Conservation (phyloP, 2,329 filamentous ascomycete species). For the Coleophoma eucalyptorum region DNA sequence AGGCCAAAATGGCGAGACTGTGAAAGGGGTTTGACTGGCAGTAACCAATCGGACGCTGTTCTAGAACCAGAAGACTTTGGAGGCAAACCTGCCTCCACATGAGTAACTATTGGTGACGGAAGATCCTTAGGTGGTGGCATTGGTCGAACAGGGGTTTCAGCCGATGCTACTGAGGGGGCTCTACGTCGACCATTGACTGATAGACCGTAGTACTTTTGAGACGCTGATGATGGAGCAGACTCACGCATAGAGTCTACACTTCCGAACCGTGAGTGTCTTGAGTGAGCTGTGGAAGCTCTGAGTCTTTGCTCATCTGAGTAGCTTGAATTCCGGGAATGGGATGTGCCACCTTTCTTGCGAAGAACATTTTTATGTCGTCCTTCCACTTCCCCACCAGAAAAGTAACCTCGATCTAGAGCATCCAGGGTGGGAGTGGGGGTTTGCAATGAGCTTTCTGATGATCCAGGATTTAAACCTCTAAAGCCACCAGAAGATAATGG, state of each 20-base stretch:
- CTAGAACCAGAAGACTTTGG: constrained; percentile 39
- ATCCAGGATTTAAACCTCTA: constrained; percentile 25
- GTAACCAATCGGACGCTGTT: constrained; percentile 44
- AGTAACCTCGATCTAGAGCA: constrained; percentile 74
- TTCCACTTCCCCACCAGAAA: constrained; percentile 84
- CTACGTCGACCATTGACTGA: constrained; percentile 24
- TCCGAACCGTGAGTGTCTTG: constrained; percentile 72
- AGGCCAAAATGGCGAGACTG: constrained; percentile 63
- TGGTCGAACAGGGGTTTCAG: constrained; percentile 58
- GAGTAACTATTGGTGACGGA: constrained; percentile 55
- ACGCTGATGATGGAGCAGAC: constrained; percentile 53
- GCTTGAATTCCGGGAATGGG: constrained; percentile 69
- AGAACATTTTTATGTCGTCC: constrained; percentile 72
- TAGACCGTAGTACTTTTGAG: constrained; percentile 66
- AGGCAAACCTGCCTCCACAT: constrained; percentile 46
- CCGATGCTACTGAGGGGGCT: constrained; percentile 43
- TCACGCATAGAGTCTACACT: constrained; percentile 75
- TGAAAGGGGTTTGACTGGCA: constrained; percentile 37
- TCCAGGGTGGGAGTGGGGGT: constrained; percentile 44
- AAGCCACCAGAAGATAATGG: constrained; percentile 20
- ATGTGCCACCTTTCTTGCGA: constrained; percentile 67
- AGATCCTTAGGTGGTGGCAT: constrained; percentile 52
- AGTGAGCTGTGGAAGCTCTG: constrained; percentile 60
- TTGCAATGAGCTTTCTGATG: constrained; percentile 18
- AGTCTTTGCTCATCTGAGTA: constrained; percentile 71